A percentile compares a stretch with the other conserved stretches of the same genome.
These are phyloP conservation scores for Whalleya microplaca DNA, from an alignment of 2,329 filamentous ascomycete genomes.

Conservation along the genomic window DNA sequence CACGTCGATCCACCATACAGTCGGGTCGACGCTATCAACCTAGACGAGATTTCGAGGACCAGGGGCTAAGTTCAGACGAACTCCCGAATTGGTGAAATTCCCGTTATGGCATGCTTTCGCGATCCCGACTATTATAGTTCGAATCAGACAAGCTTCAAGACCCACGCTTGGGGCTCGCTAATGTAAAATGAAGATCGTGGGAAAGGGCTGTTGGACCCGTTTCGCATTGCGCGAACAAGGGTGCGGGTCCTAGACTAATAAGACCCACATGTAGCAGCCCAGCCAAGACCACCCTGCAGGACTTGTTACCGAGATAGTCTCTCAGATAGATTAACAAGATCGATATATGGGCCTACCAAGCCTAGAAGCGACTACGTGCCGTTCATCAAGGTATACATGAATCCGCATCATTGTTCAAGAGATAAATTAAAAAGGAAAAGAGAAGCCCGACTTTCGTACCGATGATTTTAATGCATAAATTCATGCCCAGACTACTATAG, in stretches of 20 bases:
- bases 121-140: neutral
- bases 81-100: neutral
- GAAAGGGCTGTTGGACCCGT: neutral
- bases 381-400: too few relatives aligned
- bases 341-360: too few relatives aligned
- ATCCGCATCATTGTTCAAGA: too few relatives aligned
- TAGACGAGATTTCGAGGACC: neutral
- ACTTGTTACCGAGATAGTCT: neutral
- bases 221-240: slow-evolving; percentile 6
- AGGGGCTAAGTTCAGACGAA: neutral
- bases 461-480: too few relatives aligned
- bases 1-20: slow-evolving; percentile 14
- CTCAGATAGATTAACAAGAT: neutral
- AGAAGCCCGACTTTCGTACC: too few relatives aligned
- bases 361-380: too few relatives aligned
- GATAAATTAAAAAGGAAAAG: too few relatives aligned
- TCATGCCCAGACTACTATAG: too few relatives aligned
- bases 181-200: slow-evolving; percentile 3
- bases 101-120: neutral
- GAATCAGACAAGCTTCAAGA: neutral
- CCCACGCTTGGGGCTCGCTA: neutral
- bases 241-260: neutral
- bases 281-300: neutral
- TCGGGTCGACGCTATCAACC: slow-evolving; percentile 2
- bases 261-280: neutral